phyloP scores from a whole-genome alignment of 2,329 filamentous ascomycete species.

The Neoarthrinium moseri region DNA sequence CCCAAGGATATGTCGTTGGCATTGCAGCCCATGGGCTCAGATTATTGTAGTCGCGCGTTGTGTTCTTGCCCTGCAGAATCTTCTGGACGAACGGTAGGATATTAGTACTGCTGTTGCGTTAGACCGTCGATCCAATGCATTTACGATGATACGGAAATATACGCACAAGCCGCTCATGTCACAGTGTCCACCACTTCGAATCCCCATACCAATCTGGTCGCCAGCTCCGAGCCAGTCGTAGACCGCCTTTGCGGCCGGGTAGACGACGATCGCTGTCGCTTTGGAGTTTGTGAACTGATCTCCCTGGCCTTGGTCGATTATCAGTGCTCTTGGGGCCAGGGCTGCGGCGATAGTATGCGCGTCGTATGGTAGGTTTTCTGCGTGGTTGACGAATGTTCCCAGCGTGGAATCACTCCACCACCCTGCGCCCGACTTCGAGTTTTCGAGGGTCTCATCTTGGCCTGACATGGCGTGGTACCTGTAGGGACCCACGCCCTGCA shows the following conservation, averaged over 20 bases:
- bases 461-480: conserved; percentile 45
- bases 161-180: conserved; percentile 47
- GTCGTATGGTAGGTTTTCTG: conserved; percentile 52
- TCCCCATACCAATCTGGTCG: conserved; percentile 47
- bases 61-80: conserved; percentile 43
- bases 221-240: conserved; percentile 53
- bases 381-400: conserved; percentile 55
- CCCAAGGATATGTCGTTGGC: conserved; percentile 45
- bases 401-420: conserved; percentile 55
- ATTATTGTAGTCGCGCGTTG: conserved; percentile 43
- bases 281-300: conserved; percentile 49
- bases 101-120: conserved; percentile 29
- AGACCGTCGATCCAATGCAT: neutral
- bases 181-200: conserved; percentile 46
- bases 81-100: conserved; percentile 48
- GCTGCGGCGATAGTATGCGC: conserved; percentile 59
- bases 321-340: conserved; percentile 54
- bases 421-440: conserved; percentile 49
- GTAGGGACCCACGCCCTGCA: conserved; percentile 54
- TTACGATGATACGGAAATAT: neutral
- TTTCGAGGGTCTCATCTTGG: conserved; percentile 45
- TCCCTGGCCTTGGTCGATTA: conserved; percentile 53
- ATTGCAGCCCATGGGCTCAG: conserved; percentile 42
- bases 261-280: conserved; percentile 48
- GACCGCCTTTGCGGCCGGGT: conserved; percentile 49